Evolutionary conservation across 305 asterid genomes (phyloP), one percentile per base, ranked within the genome.

Genomic region (Striga hermonthica): DNA sequence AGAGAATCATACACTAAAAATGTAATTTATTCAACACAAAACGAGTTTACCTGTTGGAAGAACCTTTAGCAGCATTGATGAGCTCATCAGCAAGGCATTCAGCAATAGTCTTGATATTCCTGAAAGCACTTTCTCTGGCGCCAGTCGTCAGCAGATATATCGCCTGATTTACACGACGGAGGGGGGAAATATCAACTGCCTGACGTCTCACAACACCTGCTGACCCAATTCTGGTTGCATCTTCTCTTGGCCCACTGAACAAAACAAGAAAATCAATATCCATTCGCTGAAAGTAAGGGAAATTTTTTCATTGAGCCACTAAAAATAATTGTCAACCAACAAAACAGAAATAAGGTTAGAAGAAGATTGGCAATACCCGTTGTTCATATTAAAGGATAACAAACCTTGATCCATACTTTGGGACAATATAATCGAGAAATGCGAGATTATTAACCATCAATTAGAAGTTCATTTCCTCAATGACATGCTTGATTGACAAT

Each of bases 51-150:
- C 56, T 50, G 56, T 50, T 50, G 13, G 56, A 50, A 50, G 56
- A 50, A 12, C 56, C 56, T 7, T 50, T 50, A 5, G 56, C 56
- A 50, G 56, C 56, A 50, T 50, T 50, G 56, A 50, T 50, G 15
- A 50, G 56, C 15, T 14, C 56, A 47, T 47, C 53, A 47, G 53
- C 53, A 47, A 47, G 53, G 53, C 53, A 47, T 10, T 47, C 53
- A n/a, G 56, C 56, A 14, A 50, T 50, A 9, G 56, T 50, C 56
- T 50, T 50, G 0, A 50, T 50, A 28, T 50, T 50, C 56, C 56
- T 12, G 34, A 50, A 50, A 15, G 56, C 56, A 50, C 56, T 50
- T 3, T 50, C 56, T 12, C 56, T 22, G 28, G 56, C 56, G 1
- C 56, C 56, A 50, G 56, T 50, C 4, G 56, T 50, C 28, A 50